phyloP scores from a whole-genome alignment of 768 basidiomycete species.

The Mycena vulgaris region DNA sequence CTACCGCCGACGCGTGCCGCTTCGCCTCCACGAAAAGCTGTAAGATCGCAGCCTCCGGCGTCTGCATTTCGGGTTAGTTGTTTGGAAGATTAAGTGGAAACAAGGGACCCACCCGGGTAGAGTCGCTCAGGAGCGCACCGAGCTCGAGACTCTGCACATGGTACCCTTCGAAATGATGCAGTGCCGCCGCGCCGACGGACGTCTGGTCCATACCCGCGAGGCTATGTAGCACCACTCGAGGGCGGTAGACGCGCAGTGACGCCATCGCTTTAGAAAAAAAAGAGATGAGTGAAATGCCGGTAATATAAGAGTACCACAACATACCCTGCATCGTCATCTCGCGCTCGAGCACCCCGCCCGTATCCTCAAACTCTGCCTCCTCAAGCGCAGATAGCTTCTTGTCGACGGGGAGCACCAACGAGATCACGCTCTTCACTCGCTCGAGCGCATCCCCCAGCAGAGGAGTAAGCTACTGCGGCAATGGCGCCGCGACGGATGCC shows the following conservation, averaged over 20 bases:
- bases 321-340: slow-evolving; percentile 91
- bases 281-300: slow-evolving; percentile 26
- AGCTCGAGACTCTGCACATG: slow-evolving; percentile 95
- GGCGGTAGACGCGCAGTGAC: slow-evolving; percentile 90
- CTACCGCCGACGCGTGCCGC: slow-evolving; percentile 94
- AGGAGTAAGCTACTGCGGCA: slow-evolving; percentile 89
- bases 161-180: slow-evolving; percentile 97
- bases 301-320: slow-evolving; percentile 39
- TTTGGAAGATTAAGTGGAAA: background rate
- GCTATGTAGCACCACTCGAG: slow-evolving; percentile 89
- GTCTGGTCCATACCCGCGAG: slow-evolving; percentile 90
- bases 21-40: slow-evolving; percentile 98
- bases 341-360: slow-evolving; percentile 79
- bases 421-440: slow-evolving; percentile 77
- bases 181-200: slow-evolving; percentile 89
- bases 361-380: slow-evolving; percentile 95
- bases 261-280: slow-evolving; percentile 79
- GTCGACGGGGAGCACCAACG: slow-evolving; percentile 81
- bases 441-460: slow-evolving; percentile 80
- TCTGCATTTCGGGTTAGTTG: slow-evolving; percentile 60
- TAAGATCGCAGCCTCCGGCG: slow-evolving; percentile 91
- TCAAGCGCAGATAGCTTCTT: slow-evolving; percentile 90
- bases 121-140: slow-evolving; percentile 91
- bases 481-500: slow-evolving; percentile 85
- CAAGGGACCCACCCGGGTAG: slow-evolving; percentile 77